Evolutionary conservation across 2,329 filamentous ascomycete species (phyloP).

Genomic region (Trichoderma brevicompactum): DNA sequence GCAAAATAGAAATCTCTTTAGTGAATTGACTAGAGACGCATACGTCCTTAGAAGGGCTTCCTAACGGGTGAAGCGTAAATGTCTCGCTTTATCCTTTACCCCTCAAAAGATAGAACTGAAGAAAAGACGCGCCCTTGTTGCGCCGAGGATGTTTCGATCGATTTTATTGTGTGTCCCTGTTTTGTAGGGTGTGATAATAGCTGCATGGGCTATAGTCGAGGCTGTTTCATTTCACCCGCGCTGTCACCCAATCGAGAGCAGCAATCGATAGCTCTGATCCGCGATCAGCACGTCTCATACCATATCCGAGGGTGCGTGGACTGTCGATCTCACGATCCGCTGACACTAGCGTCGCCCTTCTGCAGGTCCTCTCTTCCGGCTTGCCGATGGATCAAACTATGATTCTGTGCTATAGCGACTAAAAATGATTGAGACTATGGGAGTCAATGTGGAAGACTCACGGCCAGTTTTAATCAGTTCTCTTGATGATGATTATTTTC

Average conservation of each 20-base stretch:
- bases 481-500: too few relatives aligned
- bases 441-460: not conserved
- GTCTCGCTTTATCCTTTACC: constrained; percentile 5
- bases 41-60: not conserved
- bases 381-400: constrained; percentile 4
- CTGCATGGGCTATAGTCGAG: not conserved
- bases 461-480: too few relatives aligned
- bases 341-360: constrained; percentile 1
- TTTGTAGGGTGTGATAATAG: too few relatives aligned
- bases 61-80: not conserved
- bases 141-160: not conserved
- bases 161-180: not conserved
- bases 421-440: not conserved
- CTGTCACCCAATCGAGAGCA: not conserved
- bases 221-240: too few relatives aligned
- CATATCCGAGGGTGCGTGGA: not conserved
- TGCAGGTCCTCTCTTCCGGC: constrained; percentile 12
- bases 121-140: not conserved
- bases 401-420: not conserved
- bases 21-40: not conserved
- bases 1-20: not conserved
- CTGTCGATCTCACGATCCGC: constrained; percentile 5
- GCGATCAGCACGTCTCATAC: not conserved
- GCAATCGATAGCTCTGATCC: not conserved
- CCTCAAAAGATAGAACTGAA: not conserved